phyloP scores from a whole-genome alignment of 2,329 filamentous ascomycete genomes.

The Westerdykella ornata region DNA sequence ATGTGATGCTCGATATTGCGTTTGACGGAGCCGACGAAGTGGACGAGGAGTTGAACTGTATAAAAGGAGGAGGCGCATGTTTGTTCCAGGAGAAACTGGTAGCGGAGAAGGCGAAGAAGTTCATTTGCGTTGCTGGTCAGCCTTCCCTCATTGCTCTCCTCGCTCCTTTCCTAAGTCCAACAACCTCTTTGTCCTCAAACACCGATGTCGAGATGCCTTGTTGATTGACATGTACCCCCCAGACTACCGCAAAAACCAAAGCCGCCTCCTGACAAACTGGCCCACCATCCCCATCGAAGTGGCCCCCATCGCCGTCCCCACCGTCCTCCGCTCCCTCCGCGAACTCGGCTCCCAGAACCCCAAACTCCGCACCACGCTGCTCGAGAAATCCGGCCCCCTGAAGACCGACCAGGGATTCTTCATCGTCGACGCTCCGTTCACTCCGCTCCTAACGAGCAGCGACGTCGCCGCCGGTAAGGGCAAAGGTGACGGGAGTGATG shows the following conservation, averaged over 20 bases:
- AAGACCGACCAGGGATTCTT: slow-evolving; percentile 81
- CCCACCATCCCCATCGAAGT: slow-evolving; percentile 88
- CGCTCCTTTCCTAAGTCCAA: too few species aligned
- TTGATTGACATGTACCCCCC: slow-evolving; percentile 1
- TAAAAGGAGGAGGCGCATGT: slow-evolving; percentile 97
- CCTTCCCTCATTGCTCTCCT: slow-evolving; percentile 5
- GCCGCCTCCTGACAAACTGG: slow-evolving; percentile 68
- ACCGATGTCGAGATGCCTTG: too few species aligned
- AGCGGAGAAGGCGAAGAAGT: slow-evolving; percentile 73
- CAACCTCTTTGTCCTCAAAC: too few species aligned
- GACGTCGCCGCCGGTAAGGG: slow-evolving; percentile 44
- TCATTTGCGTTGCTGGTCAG: slow-evolving; percentile 77
- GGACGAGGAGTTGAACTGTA: slow-evolving; percentile 88
- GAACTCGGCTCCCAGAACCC: slow-evolving; percentile 67
- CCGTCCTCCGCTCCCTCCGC: slow-evolving; percentile 66
- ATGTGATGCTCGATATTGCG: slow-evolving; percentile 68
- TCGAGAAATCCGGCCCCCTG: slow-evolving; percentile 74
- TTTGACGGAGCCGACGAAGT: slow-evolving; percentile 98
- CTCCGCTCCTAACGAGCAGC: slow-evolving; percentile 57
- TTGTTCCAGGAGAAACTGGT: slow-evolving; percentile 97
- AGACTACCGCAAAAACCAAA: slow-evolving; percentile 87
- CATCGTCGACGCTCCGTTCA: slow-evolving; percentile 89
- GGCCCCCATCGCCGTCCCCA: slow-evolving; percentile 71
- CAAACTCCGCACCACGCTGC: slow-evolving; percentile 62
- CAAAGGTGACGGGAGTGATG: slow-evolving; percentile 52